Percentiles rank a stretch among this genome's conserved stretches.
Evolutionary conservation across 2,329 filamentous ascomycete genomes (phyloP).

Genomic region (Fusarium temperatum): DNA sequence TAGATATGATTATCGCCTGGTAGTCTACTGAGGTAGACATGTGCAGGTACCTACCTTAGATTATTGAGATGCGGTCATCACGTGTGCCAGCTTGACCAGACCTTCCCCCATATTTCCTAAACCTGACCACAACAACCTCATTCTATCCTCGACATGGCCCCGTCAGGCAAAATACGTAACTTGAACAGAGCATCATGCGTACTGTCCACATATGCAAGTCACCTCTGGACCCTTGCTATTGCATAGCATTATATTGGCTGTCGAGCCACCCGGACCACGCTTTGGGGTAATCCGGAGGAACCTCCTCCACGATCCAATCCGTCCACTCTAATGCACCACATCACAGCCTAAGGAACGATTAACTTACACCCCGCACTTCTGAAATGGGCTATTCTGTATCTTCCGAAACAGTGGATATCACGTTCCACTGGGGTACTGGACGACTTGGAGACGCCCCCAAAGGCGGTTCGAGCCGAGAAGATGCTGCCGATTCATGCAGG

Average conservation of each 20-base stretch:
- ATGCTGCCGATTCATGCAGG: slow-evolving; percentile 15
- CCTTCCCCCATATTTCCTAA: not conserved
- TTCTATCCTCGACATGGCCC: slow-evolving; percentile 1
- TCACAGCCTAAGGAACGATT: not conserved
- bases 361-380: slow-evolving; percentile 31
- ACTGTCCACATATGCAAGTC: slow-evolving; percentile 11
- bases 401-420: slow-evolving; percentile 21
- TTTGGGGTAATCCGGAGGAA: slow-evolving; percentile 39
- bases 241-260: slow-evolving; percentile 9
- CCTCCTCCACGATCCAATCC: slow-evolving; percentile 37
- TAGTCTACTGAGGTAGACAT: not conserved
- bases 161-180: not conserved
- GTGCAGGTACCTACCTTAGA: not conserved
- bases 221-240: slow-evolving; percentile 7
- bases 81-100: slow-evolving; percentile 15
- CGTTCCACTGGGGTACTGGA: slow-evolving; percentile 22
- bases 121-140: slow-evolving; percentile 1
- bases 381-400: slow-evolving; percentile 8
- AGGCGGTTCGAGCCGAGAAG: slow-evolving; percentile 37
- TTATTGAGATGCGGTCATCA: slow-evolving; percentile 3
- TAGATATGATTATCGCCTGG: not conserved
- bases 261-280: slow-evolving; percentile 30
- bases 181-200: slow-evolving; percentile 1
- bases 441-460: slow-evolving; percentile 19
- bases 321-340: slow-evolving; percentile 8